Evolutionary conservation across 176 grass and related monocot species (phyloP).

Genomic region (Otatea glauca): DNA sequence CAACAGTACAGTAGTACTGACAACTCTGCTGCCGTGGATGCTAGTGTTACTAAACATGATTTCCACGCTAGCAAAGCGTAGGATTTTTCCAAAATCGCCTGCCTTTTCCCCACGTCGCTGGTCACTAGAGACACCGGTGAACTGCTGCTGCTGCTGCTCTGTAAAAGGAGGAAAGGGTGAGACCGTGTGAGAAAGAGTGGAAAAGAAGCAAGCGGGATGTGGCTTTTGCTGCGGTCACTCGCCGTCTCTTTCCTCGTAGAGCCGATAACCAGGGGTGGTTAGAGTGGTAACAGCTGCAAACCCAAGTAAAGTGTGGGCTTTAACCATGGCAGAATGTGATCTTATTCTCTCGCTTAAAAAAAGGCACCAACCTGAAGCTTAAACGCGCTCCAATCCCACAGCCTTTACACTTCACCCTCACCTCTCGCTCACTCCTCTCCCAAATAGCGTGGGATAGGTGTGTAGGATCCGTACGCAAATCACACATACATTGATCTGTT

Average conservation of each 20-base stretch:
- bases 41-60: background rate
- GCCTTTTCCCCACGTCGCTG: background rate
- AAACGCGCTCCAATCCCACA: background rate
- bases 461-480: slow-evolving; percentile 26
- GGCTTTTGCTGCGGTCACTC: slow-evolving; percentile 30
- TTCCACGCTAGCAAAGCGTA: background rate
- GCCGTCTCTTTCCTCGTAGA: slow-evolving; percentile 35
- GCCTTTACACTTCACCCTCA: slow-evolving; percentile 31
- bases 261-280: slow-evolving; percentile 15
- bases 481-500: slow-evolving; percentile 20
- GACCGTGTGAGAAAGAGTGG: background rate
- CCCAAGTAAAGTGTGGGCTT: slow-evolving; percentile 24
- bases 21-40: background rate
- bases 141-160: slow-evolving; percentile 8
- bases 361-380: background rate
- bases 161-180: slow-evolving; percentile 20
- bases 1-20: background rate
- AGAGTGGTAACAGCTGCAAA: slow-evolving; percentile 24
- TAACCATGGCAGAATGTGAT: slow-evolving; percentile 39
- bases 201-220: slow-evolving; percentile 43
- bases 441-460: slow-evolving; percentile 17
- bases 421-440: background rate
- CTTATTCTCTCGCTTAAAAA: slow-evolving; percentile 25
- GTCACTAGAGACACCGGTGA: slow-evolving; percentile 30
- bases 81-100: slow-evolving; percentile 15